Evolutionary conservation across 73 alveolate genomes (phyloP).

Genomic region (Paramecium tetraurelia): DNA sequence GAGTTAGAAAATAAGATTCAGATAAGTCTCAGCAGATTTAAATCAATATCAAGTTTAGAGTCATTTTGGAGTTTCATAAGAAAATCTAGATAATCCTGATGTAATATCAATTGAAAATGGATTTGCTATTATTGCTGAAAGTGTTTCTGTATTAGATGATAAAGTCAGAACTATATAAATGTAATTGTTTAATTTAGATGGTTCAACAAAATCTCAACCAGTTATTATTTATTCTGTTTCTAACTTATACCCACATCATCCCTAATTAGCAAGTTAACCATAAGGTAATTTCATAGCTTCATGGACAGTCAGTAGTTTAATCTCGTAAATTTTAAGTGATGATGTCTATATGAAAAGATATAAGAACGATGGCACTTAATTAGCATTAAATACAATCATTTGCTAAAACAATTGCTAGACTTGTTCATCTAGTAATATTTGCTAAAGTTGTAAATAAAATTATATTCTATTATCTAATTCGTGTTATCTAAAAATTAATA

Average conservation of each 20-base stretch:
- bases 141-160: not conserved
- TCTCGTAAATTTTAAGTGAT: not conserved
- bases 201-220: not conserved
- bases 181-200: not conserved
- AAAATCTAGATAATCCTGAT: not conserved
- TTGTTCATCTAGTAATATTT: not conserved
- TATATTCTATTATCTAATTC: not conserved
- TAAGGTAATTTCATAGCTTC: not conserved
- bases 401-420: not conserved
- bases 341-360: constrained; percentile 10
- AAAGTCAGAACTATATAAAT: not conserved
- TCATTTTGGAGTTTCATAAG: not conserved
- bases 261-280: not conserved
- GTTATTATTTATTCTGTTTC: not conserved
- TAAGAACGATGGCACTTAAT: not conserved
- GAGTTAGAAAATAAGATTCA: not conserved
- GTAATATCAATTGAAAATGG: not conserved
- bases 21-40: not conserved
- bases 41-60: not conserved
- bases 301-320: not conserved
- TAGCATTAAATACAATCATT: not conserved
- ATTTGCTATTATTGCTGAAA: not conserved
- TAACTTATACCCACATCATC: not conserved
- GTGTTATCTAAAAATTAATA: not conserved
- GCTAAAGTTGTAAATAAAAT: not conserved